Base-by-base conservation (phyloP, 2,329 filamentous ascomycete genomes). In the Calonectria henricotiae region DNA sequence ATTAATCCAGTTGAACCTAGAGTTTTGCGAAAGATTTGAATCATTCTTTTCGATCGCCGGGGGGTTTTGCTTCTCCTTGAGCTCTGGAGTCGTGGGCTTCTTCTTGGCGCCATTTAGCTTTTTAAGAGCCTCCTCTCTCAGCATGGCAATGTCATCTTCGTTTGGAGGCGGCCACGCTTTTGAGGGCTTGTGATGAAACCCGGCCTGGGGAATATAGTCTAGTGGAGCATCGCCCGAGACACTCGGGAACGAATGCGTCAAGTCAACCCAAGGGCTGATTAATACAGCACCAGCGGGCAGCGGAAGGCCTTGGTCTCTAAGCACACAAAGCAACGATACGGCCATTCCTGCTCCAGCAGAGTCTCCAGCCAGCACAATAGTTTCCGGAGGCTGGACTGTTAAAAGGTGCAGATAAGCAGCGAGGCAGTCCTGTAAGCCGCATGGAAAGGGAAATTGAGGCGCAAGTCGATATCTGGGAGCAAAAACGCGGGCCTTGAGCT, bases 401-500 rank as follows among this genome's bases (percentile, higher is more conserved):
- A 98, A 87, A 2, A 98, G 89, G 76, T 94, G 92, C 17, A 98
- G 85, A 79, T 99, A 98, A 0, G 94, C 90, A 1, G 96, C 94
- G 61, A 99, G 81, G 76, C 94, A 98, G 80, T 99, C 96, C 67
- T 96, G 92, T 8, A 99, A 83, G 32, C 94, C 95, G 78, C 96
- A 98, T 0, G 96, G 96, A 74, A 99, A 99, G 0, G 96, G 96
- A 70, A 96, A 99, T 80, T 98, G 95, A 2, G 96, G 96, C 6
- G 96, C 90, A 35, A 99, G 87, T 46, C 96, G 90, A 82, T 98
- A 99, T 71, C 91, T 87, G 5, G 96, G 93, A 27, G 96, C 95
- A 81, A 98, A 91, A 8, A 98, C 93, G 66, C 95, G 89, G 20
- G 95, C 96, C 82, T 96, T 95, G 71, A 99, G 87, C 83, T 98